Conservation (phyloP, 2,329 filamentous ascomycete genomes). For the Ophiostoma ulmi region DNA sequence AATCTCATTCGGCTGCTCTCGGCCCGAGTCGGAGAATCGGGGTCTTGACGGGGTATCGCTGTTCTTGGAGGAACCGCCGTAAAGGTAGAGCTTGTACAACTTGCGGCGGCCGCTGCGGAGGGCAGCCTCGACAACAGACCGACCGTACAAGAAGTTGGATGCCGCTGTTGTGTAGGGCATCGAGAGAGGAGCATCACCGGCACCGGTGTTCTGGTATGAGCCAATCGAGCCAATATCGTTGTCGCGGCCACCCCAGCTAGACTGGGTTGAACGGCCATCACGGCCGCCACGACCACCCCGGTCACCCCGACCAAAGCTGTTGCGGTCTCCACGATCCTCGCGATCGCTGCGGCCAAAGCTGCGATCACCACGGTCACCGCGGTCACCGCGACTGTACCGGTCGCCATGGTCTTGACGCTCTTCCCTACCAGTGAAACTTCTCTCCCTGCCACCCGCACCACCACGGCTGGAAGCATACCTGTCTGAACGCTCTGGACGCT, state of each 20-base stretch:
- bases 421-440: not conserved
- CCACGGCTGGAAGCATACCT: too few species aligned
- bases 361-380: not conserved
- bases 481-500: not conserved
- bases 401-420: not conserved
- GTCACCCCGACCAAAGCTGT: not conserved
- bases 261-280: not conserved
- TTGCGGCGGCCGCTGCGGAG: constrained; percentile 62
- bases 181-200: constrained; percentile 27
- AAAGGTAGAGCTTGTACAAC: constrained; percentile 80
- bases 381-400: not conserved
- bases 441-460: not conserved
- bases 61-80: constrained; percentile 52
- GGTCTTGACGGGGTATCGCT: constrained; percentile 30
- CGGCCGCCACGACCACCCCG: not conserved
- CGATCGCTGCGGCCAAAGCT: not conserved
- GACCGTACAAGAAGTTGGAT: constrained; percentile 87
- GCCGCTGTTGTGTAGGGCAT: constrained; percentile 69
- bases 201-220: not conserved
- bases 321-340: not conserved
- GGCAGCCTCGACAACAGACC: constrained; percentile 69
- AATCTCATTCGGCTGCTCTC: not conserved
- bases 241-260: not conserved
- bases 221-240: not conserved
- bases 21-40: not conserved